Conservation (phyloP, 495 filamentous ascomycete species). For the Chaetomidium leptoderma region DNA sequence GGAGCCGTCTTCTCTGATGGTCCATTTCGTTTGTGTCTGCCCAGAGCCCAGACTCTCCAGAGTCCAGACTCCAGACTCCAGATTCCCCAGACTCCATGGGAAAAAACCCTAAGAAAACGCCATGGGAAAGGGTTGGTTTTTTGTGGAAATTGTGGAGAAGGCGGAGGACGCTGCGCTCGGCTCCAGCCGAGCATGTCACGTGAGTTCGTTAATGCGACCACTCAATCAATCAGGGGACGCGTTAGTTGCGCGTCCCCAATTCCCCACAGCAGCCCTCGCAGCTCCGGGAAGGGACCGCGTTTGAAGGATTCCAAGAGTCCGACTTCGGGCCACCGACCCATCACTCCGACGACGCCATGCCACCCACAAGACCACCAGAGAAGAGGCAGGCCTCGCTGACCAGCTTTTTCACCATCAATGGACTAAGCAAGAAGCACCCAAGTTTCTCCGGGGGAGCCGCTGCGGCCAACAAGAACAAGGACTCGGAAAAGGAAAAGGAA, state of each 20-base stretch:
- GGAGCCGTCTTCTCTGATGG: background rate
- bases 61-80: background rate
- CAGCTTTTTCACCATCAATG: constrained; percentile 67
- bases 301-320: constrained; percentile 7
- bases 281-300: background rate
- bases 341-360: constrained; percentile 31
- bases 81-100: background rate
- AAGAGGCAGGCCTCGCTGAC: constrained; percentile 81
- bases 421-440: constrained; percentile 22
- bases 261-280: background rate
- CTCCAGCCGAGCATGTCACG: background rate
- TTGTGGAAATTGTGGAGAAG: background rate
- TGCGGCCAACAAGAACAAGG: constrained; percentile 1
- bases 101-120: no score
- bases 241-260: constrained; percentile 9
- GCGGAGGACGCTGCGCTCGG: background rate
- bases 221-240: constrained; percentile 14
- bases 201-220: constrained; percentile 15
- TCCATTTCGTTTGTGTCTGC: background rate
- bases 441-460: constrained; percentile 15
- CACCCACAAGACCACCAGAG: constrained; percentile 32
- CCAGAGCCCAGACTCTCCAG: background rate
- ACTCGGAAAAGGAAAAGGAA: background rate
- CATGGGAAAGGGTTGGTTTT: background rate
- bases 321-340: background rate